These are phyloP conservation scores for Starmerella vitae DNA, from an alignment of 805 yeast species.

Conservation along the genomic window DNA sequence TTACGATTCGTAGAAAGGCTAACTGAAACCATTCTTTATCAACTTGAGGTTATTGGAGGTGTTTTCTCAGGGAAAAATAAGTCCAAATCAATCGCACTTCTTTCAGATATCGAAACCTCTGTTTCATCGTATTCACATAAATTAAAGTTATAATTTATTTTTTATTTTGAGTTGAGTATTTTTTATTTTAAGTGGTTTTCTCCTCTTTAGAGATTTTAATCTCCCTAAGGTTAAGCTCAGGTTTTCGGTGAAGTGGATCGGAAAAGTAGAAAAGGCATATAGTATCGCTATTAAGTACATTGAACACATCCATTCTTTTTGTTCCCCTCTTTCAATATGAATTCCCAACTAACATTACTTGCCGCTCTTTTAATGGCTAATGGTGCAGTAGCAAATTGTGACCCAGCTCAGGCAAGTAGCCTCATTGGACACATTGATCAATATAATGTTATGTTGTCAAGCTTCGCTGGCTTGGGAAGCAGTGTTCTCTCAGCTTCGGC, in stretches of 20 bases:
- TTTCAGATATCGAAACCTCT: background rate
- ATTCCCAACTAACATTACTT: background rate
- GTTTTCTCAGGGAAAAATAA: conserved; percentile 1
- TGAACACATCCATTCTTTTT: background rate
- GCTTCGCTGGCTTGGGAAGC: conserved; percentile 7
- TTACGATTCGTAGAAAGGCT: conserved; percentile 4
- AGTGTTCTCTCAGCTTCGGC: conserved; percentile 1
- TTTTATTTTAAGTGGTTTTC: too few species aligned
- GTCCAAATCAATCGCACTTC: background rate
- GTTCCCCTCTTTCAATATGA: background rate
- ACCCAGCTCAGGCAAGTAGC: conserved; percentile 1
- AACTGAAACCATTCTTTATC: conserved; percentile 7
- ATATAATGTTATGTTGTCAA: conserved; percentile 2
- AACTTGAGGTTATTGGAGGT: conserved; percentile 10
- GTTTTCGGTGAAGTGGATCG: too few species aligned
- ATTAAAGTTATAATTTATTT: background rate
- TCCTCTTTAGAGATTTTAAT: too few species aligned
- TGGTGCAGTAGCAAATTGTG: conserved; percentile 6
- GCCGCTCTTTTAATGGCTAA: conserved; percentile 3
- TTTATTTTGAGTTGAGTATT: too few species aligned
- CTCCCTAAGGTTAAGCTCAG: too few species aligned
- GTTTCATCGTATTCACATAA: background rate
- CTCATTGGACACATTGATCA: conserved; percentile 3
- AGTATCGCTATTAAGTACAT: too few species aligned
- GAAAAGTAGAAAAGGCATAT: too few species aligned